Percentiles rank a stretch among this genome's conserved stretches.
phyloP scores from a whole-genome alignment of 2,329 filamentous ascomycete genomes.

The Colletotrichum limetticola region DNA sequence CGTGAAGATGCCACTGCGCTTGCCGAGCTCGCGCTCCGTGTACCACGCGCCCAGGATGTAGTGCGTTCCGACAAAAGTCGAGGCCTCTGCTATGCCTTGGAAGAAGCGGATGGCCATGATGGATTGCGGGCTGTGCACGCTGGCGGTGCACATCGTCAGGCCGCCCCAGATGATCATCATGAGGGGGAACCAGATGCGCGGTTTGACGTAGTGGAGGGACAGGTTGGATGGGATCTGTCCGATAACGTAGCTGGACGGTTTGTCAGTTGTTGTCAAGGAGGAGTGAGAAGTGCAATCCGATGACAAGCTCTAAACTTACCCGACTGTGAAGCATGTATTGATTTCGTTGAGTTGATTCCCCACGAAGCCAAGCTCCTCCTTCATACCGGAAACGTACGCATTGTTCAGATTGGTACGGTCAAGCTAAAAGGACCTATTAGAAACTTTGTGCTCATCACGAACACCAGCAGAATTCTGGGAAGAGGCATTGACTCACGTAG shows the following conservation, averaged over 20 bases:
- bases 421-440: not conserved
- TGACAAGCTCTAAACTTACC: conserved; percentile 42
- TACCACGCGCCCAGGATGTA: conserved; percentile 67
- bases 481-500: conserved; percentile 51
- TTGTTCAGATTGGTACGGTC: conserved; percentile 45
- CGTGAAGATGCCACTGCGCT: conserved; percentile 72
- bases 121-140: conserved; percentile 58
- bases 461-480: too few relatives aligned
- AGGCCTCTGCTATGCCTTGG: conserved; percentile 51
- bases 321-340: conserved; percentile 60
- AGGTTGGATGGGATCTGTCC: conserved; percentile 72
- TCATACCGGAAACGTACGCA: conserved; percentile 53
- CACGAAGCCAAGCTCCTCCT: conserved; percentile 46
- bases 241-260: conserved; percentile 50
- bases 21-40: conserved; percentile 69
- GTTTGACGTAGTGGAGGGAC: conserved; percentile 70
- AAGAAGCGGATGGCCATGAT: conserved; percentile 63
- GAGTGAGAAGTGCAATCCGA: too few relatives aligned
- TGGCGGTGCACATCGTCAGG: conserved; percentile 71
- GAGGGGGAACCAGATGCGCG: conserved; percentile 70
- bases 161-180: conserved; percentile 74
- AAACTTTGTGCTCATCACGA: not conserved
- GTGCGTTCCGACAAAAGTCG: conserved; percentile 54
- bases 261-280: not conserved
- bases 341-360: conserved; percentile 59